These are phyloP conservation scores for Noccaea bulbosa DNA, from an alignment of 345 rosid genomes.

Conservation along the genomic window DNA sequence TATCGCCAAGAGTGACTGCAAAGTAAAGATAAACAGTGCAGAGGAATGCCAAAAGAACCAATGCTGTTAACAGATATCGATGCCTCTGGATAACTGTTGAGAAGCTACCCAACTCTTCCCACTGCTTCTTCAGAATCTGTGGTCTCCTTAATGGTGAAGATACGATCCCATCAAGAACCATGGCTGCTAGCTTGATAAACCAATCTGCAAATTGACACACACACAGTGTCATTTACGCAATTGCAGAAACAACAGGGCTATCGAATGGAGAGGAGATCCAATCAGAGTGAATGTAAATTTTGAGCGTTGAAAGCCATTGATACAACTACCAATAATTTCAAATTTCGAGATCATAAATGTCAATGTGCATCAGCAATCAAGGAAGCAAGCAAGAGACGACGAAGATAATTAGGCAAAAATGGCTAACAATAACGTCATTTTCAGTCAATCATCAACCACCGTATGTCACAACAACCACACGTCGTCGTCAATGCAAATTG, in stretches of 20 bases:
- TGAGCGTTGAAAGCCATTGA: background rate
- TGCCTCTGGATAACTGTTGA: conserved; percentile 74
- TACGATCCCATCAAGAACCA: conserved; percentile 77
- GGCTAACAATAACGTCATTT: background rate
- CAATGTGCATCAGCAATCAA: background rate
- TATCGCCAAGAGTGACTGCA: conserved; percentile 76
- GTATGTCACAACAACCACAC: background rate
- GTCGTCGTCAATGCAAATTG: conserved; percentile 18
- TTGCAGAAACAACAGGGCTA: background rate
- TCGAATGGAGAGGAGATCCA: background rate
- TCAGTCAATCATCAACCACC: conserved; percentile 13
- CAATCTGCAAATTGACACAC: conserved; percentile 25
- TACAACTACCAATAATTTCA: background rate
- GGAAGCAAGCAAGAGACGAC: background rate
- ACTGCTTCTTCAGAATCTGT: conserved; percentile 63
- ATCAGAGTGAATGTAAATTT: background rate
- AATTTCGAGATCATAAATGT: background rate
- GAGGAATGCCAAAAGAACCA: conserved; percentile 71
- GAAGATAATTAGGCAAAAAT: background rate
- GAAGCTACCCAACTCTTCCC: conserved; percentile 86
- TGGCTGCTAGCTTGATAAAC: conserved; percentile 32
- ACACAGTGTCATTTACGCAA: background rate
- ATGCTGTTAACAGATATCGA: conserved; percentile 83
- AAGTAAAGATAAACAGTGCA: conserved; percentile 93
- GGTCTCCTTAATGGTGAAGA: conserved; percentile 80